A percentile compares a stretch with the other conserved stretches of the same genome.
These are phyloP conservation scores for Thymus mandschuricus DNA, from an alignment of 257 asterid genomes.

Conservation along the genomic window DNA sequence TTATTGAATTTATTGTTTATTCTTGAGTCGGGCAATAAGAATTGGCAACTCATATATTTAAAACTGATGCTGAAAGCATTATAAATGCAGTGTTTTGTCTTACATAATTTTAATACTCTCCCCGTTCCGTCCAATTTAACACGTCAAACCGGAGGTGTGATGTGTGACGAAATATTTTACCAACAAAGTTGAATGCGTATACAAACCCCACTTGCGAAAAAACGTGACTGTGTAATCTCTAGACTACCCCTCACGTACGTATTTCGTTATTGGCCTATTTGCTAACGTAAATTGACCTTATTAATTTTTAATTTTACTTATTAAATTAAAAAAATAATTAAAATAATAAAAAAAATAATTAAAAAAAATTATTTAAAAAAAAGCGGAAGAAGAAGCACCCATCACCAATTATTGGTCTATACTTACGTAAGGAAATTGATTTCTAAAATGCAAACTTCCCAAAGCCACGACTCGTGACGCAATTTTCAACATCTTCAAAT, in stretches of 20 bases:
- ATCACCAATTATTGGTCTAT: slow-evolving; percentile 9
- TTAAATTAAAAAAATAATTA: too few species aligned
- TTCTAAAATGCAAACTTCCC: not conserved
- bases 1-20: not conserved
- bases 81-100: not conserved
- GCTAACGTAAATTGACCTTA: slow-evolving; percentile 2
- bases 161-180: not conserved
- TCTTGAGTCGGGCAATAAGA: not conserved
- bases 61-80: not conserved
- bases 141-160: not conserved
- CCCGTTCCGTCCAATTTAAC: too few species aligned
- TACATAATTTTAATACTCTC: too few species aligned
- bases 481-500: not conserved
- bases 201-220: not conserved
- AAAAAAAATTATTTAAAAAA: too few species aligned
- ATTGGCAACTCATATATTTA: not conserved
- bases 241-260: slow-evolving; percentile 3
- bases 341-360: too few species aligned
- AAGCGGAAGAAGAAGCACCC: too few species aligned
- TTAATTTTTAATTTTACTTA: not conserved
- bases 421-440: slow-evolving; percentile 20
- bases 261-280: not conserved
- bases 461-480: not conserved
- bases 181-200: not conserved
- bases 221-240: not conserved